Base-by-base conservation (phyloP, 495 filamentous ascomycete genomes). In the Tuber aestivum region DNA sequence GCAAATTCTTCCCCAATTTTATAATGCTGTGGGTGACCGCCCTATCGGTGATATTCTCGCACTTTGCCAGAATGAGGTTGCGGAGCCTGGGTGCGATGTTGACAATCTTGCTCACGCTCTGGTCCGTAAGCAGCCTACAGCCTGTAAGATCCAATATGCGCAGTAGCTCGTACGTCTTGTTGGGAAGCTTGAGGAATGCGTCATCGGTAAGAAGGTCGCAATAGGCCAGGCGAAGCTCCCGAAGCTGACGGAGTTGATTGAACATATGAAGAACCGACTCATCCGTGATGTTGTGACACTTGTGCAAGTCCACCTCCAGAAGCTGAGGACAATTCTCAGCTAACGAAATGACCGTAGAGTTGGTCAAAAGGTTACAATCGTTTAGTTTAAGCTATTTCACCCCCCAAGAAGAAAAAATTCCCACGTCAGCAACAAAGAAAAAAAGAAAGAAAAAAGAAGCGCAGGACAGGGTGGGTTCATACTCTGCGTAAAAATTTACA, bases 131-230 rank as follows among this genome's bases (percentile, higher is more conserved):
- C 70, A 90, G 89, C 38, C 89, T 87, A 83, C 94, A 97, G 61
- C 91, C 93, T 32, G 94, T 98, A 56, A 99, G 87, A 81, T 99
- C 96, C 48, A 99, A 88, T 71, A 98, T 97, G 21, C 96, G 92
- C 20, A 99, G 89, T 79, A 91, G 91, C 71, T 97, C 94, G 82
- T 92, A 95, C 0, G 86, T 90, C 77, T 88, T 85, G 41, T 89
- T 87, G 20, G 86, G 83, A n/a, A 99, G 86, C 21, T 90, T 88
- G 70, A 97, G 86, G 86, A 98, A 99, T 40, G 96, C 94, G 14
- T 86, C 84, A 81, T 97, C 94, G 74, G 92, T 91, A 71, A 98
- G 90, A 71, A 93, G 87, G 6, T 89, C 87, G 83, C 96, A 98
- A 81, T 92, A 91, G 18, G 92, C 91, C 7, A 98, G 87, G 38